phyloP scores from a whole-genome alignment of 2,329 filamentous ascomycete genomes.

The Bipolaris bicolor region DNA sequence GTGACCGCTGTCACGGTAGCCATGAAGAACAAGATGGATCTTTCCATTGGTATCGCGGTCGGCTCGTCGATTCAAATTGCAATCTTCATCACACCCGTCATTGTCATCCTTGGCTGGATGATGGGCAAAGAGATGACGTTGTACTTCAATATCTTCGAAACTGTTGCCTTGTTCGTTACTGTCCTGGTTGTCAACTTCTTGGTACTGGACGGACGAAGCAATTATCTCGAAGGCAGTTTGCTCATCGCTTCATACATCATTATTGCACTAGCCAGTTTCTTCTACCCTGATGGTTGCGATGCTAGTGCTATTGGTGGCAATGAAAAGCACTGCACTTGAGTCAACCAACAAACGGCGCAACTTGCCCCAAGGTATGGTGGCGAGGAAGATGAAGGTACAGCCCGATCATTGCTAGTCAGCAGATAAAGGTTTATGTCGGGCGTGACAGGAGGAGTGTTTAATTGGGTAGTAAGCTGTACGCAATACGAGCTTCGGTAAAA shows the following conservation, averaged over 20 bases:
- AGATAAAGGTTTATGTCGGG: neutral
- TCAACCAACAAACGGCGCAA: conserved; percentile 9
- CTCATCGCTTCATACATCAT: conserved; percentile 80
- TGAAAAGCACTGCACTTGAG: conserved; percentile 25
- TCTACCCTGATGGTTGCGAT: conserved; percentile 54
- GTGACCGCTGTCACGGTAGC: conserved; percentile 81
- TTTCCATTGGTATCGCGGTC: conserved; percentile 80
- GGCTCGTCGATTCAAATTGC: conserved; percentile 82
- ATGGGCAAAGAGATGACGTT: conserved; percentile 73
- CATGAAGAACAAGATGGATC: conserved; percentile 84
- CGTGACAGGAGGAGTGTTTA: neutral
- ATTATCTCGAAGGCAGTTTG: conserved; percentile 79
- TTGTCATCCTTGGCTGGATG: conserved; percentile 80
- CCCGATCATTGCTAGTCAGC: neutral
- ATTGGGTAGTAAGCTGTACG: neutral
- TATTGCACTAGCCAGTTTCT: conserved; percentile 66
- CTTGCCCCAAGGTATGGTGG: conserved; percentile 21
- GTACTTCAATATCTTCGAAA: conserved; percentile 67
- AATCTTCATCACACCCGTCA: conserved; percentile 76
- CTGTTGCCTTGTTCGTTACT: conserved; percentile 78
- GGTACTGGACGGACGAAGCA: conserved; percentile 80
- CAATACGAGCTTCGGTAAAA: conserved; percentile 5
- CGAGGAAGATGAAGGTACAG: conserved; percentile 29
- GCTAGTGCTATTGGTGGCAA: conserved; percentile 55
- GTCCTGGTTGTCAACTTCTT: conserved; percentile 87